Base-by-base conservation (phyloP, 108 stramenopile genomes). In the Cyclotella atomus region DNA sequence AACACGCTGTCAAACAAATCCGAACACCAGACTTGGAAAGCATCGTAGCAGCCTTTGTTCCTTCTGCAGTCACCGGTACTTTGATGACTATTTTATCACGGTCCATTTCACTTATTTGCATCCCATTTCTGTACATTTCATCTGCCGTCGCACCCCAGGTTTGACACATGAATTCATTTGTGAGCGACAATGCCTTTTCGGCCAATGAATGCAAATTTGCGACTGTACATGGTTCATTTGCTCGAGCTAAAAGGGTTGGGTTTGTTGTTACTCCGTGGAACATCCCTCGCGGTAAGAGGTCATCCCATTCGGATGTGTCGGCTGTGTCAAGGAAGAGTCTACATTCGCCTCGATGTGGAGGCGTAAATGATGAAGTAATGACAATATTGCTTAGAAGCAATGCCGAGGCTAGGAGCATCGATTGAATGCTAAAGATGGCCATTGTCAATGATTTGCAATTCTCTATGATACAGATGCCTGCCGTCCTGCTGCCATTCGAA, bases 141-240 rank as follows among this genome's bases (percentile, higher is more conserved):
- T 81, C 54, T n/a, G 71, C 78, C 5, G 78, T 77, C 0, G 68
- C 44, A 28, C 87, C 89, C 89, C 89, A 90, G 2, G 87, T 70
- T 71, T 90, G 89, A 45, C 85, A 86, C 89, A 90, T 88, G 55
- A 90, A 86, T 77, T 90, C 89, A 30, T 90, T 76, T 4, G 76
- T 74, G 14, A 56, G 24, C 0, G 24, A 3, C 46, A 90, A 55
- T 19, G 85, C 87, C 35, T 34, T 63, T 4, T 33, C 21, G 3
- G 85, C 78, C 52, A 90, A 34, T 24, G 33, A 12, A 38, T 90
- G 87, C 1, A 90, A 32, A 60, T 83, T 77, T 34, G 36, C 49
- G 17, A 88, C 55, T 17, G 89, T 88, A 67, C 87, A 88, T 2
- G 81, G 75, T 41, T 88, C 73, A 27, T 73, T 61, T 16, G 79